phyloP scores from a whole-genome alignment of 495 filamentous ascomycete species.

The Clavariopsis aquatica region DNA sequence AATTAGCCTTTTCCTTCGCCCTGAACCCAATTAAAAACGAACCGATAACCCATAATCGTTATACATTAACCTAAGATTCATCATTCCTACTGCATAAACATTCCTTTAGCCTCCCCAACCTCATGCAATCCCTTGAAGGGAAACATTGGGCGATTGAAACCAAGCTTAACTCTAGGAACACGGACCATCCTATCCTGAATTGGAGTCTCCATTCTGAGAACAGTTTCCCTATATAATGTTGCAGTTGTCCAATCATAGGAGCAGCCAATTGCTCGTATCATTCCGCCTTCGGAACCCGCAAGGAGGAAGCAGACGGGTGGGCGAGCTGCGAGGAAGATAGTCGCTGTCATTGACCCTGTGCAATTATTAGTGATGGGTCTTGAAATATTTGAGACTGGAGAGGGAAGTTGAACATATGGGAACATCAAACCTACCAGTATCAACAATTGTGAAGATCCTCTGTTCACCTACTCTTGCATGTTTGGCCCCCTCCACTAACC shows the following conservation, averaged over 20 bases:
- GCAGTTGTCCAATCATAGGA: conserved; percentile 36
- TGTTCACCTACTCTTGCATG: conserved; percentile 15
- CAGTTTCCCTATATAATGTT: conserved; percentile 40
- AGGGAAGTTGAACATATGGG: not conserved
- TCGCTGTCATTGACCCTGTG: conserved; percentile 44
- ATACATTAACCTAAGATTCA: too few relatives aligned
- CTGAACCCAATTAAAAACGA: too few relatives aligned
- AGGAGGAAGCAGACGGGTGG: conserved; percentile 47
- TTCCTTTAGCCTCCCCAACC: conserved; percentile 18
- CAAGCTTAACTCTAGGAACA: conserved; percentile 18
- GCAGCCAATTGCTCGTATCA: conserved; percentile 48
- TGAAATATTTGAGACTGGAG: not conserved
- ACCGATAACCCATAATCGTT: too few relatives aligned
- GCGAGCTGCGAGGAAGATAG: conserved; percentile 42
- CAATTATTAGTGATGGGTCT: conserved; percentile 17
- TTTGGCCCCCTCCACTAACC: conserved; percentile 20
- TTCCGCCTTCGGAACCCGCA: conserved; percentile 48
- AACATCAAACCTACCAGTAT: conserved; percentile 15
- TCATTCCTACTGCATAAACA: not conserved
- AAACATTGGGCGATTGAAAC: conserved; percentile 14
- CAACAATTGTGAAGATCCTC: conserved; percentile 20
- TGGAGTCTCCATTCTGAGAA: conserved; percentile 39
- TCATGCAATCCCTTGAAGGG: conserved; percentile 1
- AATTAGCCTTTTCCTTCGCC: too few relatives aligned
- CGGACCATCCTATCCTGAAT: conserved; percentile 24